Conservation (phyloP, 2,329 filamentous ascomycete species). For the Ophiostoma australiae region DNA sequence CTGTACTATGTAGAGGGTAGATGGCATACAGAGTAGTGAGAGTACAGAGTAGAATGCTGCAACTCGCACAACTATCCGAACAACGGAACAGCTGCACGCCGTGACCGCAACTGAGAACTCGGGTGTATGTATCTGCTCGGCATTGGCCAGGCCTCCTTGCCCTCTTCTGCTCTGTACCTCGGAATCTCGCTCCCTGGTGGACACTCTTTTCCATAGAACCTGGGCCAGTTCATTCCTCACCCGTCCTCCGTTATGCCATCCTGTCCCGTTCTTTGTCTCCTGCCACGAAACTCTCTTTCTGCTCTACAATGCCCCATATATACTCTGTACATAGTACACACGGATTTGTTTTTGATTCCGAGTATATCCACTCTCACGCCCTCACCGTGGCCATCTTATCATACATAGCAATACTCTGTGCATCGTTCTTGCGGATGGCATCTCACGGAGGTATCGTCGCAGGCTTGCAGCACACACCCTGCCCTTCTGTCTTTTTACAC, state of each 20-base stretch:
- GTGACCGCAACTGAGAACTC: not conserved
- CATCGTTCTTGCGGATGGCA: not conserved
- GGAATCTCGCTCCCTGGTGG: not conserved
- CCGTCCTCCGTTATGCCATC: not conserved
- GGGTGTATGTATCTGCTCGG: not conserved
- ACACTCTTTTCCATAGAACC: not conserved
- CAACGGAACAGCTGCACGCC: too few relatives aligned
- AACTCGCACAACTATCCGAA: not conserved
- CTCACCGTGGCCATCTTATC: conserved; percentile 9
- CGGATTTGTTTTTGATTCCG: not conserved
- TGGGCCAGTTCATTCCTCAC: not conserved
- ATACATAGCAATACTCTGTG: too few relatives aligned
- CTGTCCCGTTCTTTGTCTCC: not conserved
- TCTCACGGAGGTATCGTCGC: not conserved
- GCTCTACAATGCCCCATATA: conserved; percentile 1
- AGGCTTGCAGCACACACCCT: not conserved
- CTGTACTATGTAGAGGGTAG: not conserved
- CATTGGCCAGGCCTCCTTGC: not conserved
- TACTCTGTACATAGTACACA: not conserved
- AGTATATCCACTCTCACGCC: not conserved
- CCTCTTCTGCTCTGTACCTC: not conserved
- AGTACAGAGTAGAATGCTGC: not conserved
- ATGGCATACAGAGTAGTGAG: too few relatives aligned
- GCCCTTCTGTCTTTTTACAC: not conserved
- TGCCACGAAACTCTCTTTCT: not conserved